These are phyloP conservation scores for Septoria petroselini DNA, from an alignment of 2,329 filamentous ascomycete genomes.

Conservation along the genomic window DNA sequence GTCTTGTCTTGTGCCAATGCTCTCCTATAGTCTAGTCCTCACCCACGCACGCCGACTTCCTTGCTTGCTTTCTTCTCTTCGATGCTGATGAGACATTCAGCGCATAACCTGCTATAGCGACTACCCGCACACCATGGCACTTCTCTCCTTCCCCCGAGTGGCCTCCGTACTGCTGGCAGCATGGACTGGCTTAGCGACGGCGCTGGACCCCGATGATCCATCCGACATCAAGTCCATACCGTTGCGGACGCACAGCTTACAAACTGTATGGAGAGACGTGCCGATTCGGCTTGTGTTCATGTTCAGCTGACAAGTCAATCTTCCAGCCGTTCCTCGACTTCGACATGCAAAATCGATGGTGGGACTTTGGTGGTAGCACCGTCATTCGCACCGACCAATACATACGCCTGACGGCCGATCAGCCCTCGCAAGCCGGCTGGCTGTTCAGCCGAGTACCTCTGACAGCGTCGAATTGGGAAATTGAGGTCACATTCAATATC, in stretches of 20 bases:
- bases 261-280: slow-evolving; percentile 25
- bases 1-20: slow-evolving; percentile 2
- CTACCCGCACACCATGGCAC: slow-evolving; percentile 22
- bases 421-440: slow-evolving; percentile 87
- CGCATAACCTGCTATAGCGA: slow-evolving; percentile 6
- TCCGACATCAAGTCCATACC: slow-evolving; percentile 38
- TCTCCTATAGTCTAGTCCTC: neutral
- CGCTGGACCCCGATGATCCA: slow-evolving; percentile 26
- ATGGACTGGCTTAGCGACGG: slow-evolving; percentile 30
- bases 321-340: slow-evolving; percentile 89
- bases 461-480: slow-evolving; percentile 98
- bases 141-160: slow-evolving; percentile 20
- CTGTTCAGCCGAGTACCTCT: slow-evolving; percentile 90
- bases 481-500: slow-evolving; percentile 94
- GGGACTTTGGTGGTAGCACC: slow-evolving; percentile 95
- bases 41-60: neutral
- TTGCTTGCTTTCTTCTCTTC: slow-evolving; percentile 5
- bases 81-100: neutral
- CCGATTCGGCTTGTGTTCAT: neutral
- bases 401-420: slow-evolving; percentile 86
- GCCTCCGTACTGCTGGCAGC: slow-evolving; percentile 36
- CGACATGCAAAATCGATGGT: slow-evolving; percentile 98
- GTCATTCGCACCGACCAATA: slow-evolving; percentile 77
- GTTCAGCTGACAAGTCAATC: slow-evolving; percentile 5
- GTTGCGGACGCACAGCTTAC: slow-evolving; percentile 38